Percentiles rank a stretch among this genome's conserved stretches.
These are phyloP conservation scores for Xylaria palmicola DNA, from an alignment of 495 filamentous ascomycete genomes.

Conservation along the genomic window DNA sequence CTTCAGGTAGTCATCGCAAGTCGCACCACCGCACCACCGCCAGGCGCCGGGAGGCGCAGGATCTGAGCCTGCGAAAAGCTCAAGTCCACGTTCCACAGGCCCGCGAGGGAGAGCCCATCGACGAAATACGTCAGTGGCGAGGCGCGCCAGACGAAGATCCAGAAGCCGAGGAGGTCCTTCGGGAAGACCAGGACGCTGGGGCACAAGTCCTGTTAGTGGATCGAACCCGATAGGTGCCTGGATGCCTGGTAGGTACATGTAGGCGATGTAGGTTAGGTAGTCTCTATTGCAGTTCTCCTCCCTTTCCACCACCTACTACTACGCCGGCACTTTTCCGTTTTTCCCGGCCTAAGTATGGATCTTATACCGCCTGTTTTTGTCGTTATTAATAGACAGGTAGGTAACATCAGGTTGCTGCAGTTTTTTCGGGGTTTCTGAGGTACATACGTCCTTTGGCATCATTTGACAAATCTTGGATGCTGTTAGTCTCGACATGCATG, in stretches of 20 bases:
- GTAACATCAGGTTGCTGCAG: too few relatives aligned
- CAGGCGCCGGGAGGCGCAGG: background rate
- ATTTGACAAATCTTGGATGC: background rate
- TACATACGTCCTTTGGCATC: background rate
- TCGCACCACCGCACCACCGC: conserved; percentile 18
- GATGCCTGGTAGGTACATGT: too few relatives aligned
- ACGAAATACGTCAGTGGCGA: conserved; percentile 55
- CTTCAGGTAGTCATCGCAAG: conserved; percentile 28
- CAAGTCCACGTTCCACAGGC: background rate
- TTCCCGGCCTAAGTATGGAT: too few relatives aligned
- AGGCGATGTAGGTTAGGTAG: too few relatives aligned
- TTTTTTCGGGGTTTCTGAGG: too few relatives aligned
- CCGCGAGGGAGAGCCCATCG: background rate
- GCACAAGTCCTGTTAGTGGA: background rate
- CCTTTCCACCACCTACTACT: too few relatives aligned
- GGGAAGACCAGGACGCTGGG: conserved; percentile 33
- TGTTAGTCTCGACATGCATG: background rate
- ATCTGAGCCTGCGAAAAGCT: background rate
- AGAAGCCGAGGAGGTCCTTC: conserved; percentile 54
- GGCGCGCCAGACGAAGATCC: conserved; percentile 67
- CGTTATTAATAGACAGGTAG: too few relatives aligned
- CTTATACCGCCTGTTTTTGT: too few relatives aligned
- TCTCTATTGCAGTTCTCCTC: too few relatives aligned
- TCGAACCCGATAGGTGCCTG: too few relatives aligned
- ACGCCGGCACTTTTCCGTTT: too few relatives aligned